Percentiles rank a stretch among this genome's conserved stretches.
phyloP scores from a whole-genome alignment of 78 protist genomes.

The Cavenderia fasciculata region DNA sequence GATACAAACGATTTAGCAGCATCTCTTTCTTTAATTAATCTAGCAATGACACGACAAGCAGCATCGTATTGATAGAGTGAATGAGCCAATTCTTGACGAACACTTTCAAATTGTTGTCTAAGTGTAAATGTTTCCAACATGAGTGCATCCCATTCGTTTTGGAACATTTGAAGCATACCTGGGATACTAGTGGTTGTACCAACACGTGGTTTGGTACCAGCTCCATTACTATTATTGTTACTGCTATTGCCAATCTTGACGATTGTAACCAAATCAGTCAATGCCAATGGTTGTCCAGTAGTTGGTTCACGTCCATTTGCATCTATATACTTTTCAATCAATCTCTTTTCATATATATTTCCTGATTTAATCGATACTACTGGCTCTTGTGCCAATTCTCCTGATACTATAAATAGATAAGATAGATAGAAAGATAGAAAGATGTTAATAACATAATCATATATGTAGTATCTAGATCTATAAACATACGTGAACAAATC shows the following conservation, averaged over 20 bases:
- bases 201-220: constrained; percentile 85
- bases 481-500: too few species aligned
- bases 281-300: constrained; percentile 82
- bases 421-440: too few species aligned
- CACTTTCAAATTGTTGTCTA: constrained; percentile 89
- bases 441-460: too few species aligned
- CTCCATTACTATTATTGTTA: neutral
- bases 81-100: constrained; percentile 95
- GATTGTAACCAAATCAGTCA: constrained; percentile 87
- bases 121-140: constrained; percentile 93
- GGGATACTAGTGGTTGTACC: constrained; percentile 90
- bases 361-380: constrained; percentile 93
- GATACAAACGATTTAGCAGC: constrained; percentile 82
- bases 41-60: constrained; percentile 98
- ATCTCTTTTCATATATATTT: constrained; percentile 90
- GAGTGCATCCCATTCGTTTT: constrained; percentile 98
- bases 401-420: constrained; percentile 90
- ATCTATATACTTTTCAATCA: constrained; percentile 90
- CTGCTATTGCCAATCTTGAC: neutral
- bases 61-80: constrained; percentile 99
- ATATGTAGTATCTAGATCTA: too few species aligned
- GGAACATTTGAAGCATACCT: constrained; percentile 89
- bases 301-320: constrained; percentile 90
- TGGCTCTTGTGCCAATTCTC: constrained; percentile 88
- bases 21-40: constrained; percentile 96